Evolutionary conservation across 2,329 filamentous ascomycete genomes (phyloP).

Genomic region (Polytolypa hystricis): DNA sequence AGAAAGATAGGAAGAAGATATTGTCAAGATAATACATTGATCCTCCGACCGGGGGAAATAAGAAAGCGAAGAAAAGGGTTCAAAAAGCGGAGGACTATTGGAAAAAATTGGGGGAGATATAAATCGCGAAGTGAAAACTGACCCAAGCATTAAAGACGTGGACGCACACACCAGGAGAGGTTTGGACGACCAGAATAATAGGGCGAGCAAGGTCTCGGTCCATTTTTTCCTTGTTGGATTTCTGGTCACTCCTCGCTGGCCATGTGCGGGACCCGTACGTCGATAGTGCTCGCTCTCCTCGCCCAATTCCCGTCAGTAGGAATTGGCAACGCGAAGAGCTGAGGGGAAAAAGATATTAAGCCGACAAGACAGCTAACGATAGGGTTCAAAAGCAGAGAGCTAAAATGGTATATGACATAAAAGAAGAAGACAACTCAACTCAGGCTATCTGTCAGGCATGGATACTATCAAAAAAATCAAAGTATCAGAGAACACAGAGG

Average conservation of each 20-base stretch:
- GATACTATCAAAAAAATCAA: no score
- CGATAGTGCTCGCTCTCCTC: no score
- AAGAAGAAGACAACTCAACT: neutral
- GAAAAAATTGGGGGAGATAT: neutral
- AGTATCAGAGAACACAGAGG: neutral
- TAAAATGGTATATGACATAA: neutral
- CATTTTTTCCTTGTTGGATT: no score
- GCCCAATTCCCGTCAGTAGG: no score
- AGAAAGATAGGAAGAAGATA: neutral
- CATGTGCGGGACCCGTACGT: no score
- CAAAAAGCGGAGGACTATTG: neutral
- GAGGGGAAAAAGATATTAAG: neutral
- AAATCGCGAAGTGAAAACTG: neutral
- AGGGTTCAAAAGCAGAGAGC: no score
- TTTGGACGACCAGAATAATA: no score
- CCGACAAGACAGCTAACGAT: no score
- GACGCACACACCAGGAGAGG: no score
- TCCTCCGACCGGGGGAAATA: neutral
- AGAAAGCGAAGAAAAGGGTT: neutral
- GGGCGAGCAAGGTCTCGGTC: no score
- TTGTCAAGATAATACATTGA: neutral
- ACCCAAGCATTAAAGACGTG: no score
- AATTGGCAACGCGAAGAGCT: neutral
- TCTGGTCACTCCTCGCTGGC: no score
- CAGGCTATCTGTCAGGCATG: neutral